Base-by-base conservation (phyloP, 2,329 filamentous ascomycete species). In the Colletotrichum plurivorum region DNA sequence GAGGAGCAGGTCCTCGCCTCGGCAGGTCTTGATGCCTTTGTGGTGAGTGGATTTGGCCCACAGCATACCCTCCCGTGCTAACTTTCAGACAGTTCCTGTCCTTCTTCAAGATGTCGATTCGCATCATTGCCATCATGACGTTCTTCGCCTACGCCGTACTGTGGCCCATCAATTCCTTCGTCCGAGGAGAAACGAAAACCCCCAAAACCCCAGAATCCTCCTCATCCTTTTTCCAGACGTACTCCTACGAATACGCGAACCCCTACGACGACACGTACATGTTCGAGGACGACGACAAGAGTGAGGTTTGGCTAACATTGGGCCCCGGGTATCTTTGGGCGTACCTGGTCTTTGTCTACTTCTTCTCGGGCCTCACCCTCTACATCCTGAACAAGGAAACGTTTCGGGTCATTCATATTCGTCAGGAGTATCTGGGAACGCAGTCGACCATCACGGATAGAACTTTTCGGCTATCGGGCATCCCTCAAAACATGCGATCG, bases 371-470 rank as follows among this genome's bases (percentile, higher is more conserved):
- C 2, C 82, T 98, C 49, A 93, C 93, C 0, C 84, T 98, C 13
- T 97, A 95, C 77, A 88, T 95, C 73, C 90, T 98, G 75, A 90
- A 95, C 67, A 87, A 88, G 49, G 92, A 97, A 80, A 98, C 96
- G 0, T 89, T 92, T 73, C 92, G 90, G 68, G 92, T 99, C 60
- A 97, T 98, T 72, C 89, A 91, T 65, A 88, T 95, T 36, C 87
- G 96, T 25, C 96, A 99, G 79, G 90, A 94, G 67, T 99, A 98
- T 77, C 87, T 99, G 10, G 96, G 96, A 13, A 94, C 92, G 22
- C 95, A 98, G 79, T 95, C 93, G 0, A 98, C 95, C n/a, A 89
- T 98, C 59, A 98, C 96, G 1, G 96, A 99, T 80, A 90, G 95
- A 39, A 99, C 96, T 0, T 95, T 99, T 75, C 91, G 94, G 25